These are phyloP conservation scores for Chamaecyparis obtusa DNA, from an alignment of 75 land plant species.

Conservation along the genomic window DNA sequence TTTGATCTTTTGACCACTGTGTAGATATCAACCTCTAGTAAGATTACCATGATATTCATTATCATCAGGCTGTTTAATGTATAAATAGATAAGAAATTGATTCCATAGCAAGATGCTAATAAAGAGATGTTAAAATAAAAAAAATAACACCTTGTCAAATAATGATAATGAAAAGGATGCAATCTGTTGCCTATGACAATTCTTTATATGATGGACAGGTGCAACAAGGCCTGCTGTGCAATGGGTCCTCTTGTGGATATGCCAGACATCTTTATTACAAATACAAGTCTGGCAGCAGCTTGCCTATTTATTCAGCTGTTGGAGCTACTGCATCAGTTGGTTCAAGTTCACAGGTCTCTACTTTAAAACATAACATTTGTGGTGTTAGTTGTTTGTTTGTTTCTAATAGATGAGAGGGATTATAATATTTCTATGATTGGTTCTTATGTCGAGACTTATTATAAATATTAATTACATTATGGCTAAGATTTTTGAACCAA, in stretches of 20 bases:
- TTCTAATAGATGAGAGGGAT: background rate
- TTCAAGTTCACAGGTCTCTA: constrained; percentile 47
- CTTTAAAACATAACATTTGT: background rate
- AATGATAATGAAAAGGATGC: background rate
- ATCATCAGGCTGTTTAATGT: background rate
- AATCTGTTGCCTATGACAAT: constrained; percentile 1
- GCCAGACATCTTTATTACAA: constrained; percentile 59
- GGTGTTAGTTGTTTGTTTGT: background rate
- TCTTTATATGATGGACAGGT: constrained; percentile 16
- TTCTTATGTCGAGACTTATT: background rate
- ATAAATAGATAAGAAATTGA: background rate
- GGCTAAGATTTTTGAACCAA: background rate
- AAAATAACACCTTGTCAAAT: background rate
- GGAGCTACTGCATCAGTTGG: constrained; percentile 35
- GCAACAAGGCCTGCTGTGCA: constrained; percentile 33
- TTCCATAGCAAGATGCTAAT: background rate
- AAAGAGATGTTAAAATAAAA: background rate
- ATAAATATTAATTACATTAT: background rate
- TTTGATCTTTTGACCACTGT: background rate
- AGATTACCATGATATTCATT: background rate
- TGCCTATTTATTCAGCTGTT: constrained; percentile 54
- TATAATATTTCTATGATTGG: background rate
- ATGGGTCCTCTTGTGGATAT: constrained; percentile 54
- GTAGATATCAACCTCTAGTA: background rate
- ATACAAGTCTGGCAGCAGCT: constrained; percentile 41